Evolutionary conservation across 1,284 basidiomycete genomes (phyloP), one percentile per base, ranked within the genome.

Genomic region (Moesziomyces parantarcticus): DNA sequence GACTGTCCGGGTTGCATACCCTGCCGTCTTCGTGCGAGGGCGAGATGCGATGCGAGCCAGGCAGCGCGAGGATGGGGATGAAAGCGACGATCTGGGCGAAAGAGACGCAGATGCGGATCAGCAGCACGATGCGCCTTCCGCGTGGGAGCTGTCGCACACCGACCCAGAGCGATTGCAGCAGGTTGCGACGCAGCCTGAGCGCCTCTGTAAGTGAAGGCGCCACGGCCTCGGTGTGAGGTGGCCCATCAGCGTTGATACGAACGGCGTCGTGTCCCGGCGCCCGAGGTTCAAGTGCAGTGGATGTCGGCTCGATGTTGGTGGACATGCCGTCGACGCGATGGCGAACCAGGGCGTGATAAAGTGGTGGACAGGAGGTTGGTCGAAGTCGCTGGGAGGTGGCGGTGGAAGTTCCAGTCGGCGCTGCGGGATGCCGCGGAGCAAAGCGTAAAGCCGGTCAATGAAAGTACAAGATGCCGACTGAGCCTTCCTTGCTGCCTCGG

Each of bases 1-100:
- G 67, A 29, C 65, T 62, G 54, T 72, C 63, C 1, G 76, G 76
- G 29, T 72, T 42, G 57, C 75, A 77, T 13, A 65, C 57, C 18
- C 58, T 39, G 21, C 52, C 64, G 10, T 45, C 14, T 46, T 62
- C 50, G 43, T 64, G 55, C 0, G 62, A 58, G 18, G 51, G 49
- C 5, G 62, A 62, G 36, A 53, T 44, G 34, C 60, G 58, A 20
- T 60, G 58, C 11, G 66, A 64, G 39, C 52, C 58, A 6, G 58
- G 66, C 5, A 69, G 57, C 20, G 57, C 55, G 2, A 75, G 54
- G 11, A 75, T 32, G 3, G 71, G 66, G 36, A 65, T 63, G 46
- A 57, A 70, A 8, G 71, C 66, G 22, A 70, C 14, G 13, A 76
- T 72, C 43, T 77, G 75, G 2, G 60, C 64, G 11, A 76, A 47